phyloP scores from a whole-genome alignment of 805 yeast genomes.

The Pichia kluyveri region DNA sequence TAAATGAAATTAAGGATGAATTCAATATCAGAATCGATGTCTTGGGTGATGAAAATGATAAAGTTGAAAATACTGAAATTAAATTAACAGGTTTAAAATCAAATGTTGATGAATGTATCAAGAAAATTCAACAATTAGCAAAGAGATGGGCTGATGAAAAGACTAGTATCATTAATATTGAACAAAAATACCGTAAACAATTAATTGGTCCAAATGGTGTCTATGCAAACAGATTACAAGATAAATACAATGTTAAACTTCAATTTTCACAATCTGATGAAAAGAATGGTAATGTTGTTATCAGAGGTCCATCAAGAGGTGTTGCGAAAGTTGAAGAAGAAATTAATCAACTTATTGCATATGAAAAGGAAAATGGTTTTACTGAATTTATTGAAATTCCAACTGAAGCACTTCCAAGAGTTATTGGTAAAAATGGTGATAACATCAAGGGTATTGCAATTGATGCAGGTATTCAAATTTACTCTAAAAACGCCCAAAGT shows the following conservation, averaged over 20 bases:
- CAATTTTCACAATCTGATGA: conserved; percentile 45
- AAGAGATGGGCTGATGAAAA: conserved; percentile 79
- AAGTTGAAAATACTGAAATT: conserved; percentile 37
- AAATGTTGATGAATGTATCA: conserved; percentile 66
- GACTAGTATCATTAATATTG: conserved; percentile 56
- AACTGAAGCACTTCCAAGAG: conserved; percentile 62
- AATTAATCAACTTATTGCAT: conserved; percentile 70
- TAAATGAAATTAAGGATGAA: conserved; percentile 60
- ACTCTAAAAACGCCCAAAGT: conserved; percentile 29
- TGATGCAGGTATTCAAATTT: conserved; percentile 51
- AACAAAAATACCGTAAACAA: conserved; percentile 68
- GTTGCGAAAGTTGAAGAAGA: conserved; percentile 79
- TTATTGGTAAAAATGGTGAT: conserved; percentile 87
- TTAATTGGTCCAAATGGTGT: conserved; percentile 79
- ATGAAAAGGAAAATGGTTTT: conserved; percentile 81
- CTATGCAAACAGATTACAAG: conserved; percentile 76
- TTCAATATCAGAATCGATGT: conserved; percentile 73
- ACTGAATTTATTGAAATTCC: conserved; percentile 60
- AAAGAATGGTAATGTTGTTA: conserved; percentile 51
- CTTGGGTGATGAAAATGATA: conserved; percentile 38
- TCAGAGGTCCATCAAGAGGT: conserved; percentile 87
- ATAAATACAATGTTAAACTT: conserved; percentile 75
- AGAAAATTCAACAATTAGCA: conserved; percentile 46
- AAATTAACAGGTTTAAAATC: conserved; percentile 67
- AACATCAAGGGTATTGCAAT: conserved; percentile 73